Evolutionary conservation across 805 yeast genomes (phyloP), one percentile per base, ranked within the genome.

Genomic region (Crinitomyces ghanaensis): DNA sequence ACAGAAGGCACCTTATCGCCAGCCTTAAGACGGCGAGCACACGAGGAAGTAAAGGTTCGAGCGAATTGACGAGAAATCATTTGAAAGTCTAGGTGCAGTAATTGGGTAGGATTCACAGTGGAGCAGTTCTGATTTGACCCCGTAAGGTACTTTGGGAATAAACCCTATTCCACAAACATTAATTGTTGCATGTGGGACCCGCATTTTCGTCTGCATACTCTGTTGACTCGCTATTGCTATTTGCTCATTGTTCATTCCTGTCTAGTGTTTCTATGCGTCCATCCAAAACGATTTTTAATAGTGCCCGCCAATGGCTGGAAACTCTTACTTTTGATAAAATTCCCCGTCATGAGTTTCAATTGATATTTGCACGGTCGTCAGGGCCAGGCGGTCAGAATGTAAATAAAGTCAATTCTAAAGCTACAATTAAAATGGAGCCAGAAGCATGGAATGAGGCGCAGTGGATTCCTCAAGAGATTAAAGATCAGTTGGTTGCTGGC

Each of bases 321-420:
- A 26, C 33, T 0, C 54, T 64, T 35, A 41, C 46, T 1, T 45
- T 49, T 5, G 19, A 38, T 1, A 35, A 49, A 5, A 59, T 77
- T 2, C 82, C 81, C 1, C 50, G 57, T 9, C 41, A 51, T 12
- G 44, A 53, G 11, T 75, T 77, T 44, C 54, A 57, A 2, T 48
- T 68, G 2, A 41, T 62, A 3, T 77, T 56, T 47, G 60, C 72
- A 34, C 54, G 86, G 37, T 68, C 91, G 0, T 71, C 85, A 21
- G 93, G 93, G 0, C 83, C 93, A 0, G 93, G 94, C 1, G 94
- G 94, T 0, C 93, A 82, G 45, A 77, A 83, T 48, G 93, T 83
- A 7, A 82, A 82, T 53, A 82, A 82, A 45, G 62, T 58, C 36
- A 64, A 60, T 19, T 66, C 80, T 1, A 77, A 81, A 46, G 82